Evolutionary conservation across 129 eudicot species (phyloP), one percentile per base, ranked within the genome.

Genomic region (Saposhnikovia divaricata): DNA sequence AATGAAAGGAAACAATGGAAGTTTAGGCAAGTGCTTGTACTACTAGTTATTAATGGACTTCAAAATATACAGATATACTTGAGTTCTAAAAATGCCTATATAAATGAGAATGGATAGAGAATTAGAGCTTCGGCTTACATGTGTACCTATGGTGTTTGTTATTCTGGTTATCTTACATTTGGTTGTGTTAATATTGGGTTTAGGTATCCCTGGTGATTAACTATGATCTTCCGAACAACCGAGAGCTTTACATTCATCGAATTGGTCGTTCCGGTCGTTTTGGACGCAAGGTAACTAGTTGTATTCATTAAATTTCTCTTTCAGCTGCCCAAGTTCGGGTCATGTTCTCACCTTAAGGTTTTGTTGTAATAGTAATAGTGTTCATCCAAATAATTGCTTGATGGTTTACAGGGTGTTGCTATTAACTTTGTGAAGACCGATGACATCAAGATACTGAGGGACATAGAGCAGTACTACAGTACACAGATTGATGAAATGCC

Each of bases 401-500:
- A 19, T 82, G 51, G 45, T 79, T n/a, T 85, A 81, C 89, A 94
- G 98, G 98, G 98, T 91, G 98, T 94, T 85, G 98, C 98, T 47
- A 94, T 94, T 55, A 94, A 94, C 84, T 94, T 94, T 75, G 98
- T 94, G 71, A 94, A 94, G 77, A 90, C 87, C 6, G 98, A 94
- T 73, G 98, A 94, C 82, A 91, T 94, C 80, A 94, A 90, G 81
- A 91, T 94, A 51, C 74, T 94, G 27, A 89, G 98, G 87, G 97
- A 94, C 85, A 94, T 94, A 39, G 98, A 94, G 86, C 98, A 94
- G 79, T 94, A 94, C 81, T 94, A 94, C 91, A 94, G 98, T 76
- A 94, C 98, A 48, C 98, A 94, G 88, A 94, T 94, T 3, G 97
- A 91, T 85, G 98, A 94, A 81, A 90, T 91, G 97, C 98, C 98